A percentile compares a stretch with the other conserved stretches of the same genome.
Conservation (phyloP, 805 yeast genomes). For the Ogataea thermomethanolica region DNA sequence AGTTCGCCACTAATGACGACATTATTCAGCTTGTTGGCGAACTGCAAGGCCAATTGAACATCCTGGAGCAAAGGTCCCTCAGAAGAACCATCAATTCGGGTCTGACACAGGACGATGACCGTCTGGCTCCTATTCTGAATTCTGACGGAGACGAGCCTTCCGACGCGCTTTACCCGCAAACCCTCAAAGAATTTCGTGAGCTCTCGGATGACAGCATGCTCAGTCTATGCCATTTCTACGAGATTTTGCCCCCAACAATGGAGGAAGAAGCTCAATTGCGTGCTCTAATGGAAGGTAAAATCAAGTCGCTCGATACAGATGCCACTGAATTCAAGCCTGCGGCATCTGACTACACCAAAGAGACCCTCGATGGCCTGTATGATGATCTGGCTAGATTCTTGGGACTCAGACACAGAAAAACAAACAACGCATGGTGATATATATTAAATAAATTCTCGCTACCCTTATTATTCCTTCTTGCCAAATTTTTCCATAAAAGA, state of each 20-base stretch:
- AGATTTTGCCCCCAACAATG: conserved; percentile 61
- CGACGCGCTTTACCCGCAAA: conserved; percentile 51
- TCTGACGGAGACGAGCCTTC: conserved; percentile 74
- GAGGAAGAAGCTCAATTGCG: conserved; percentile 51
- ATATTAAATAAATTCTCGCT: neutral
- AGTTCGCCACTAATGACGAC: conserved; percentile 78
- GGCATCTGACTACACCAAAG: conserved; percentile 38
- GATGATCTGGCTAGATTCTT: conserved; percentile 66
- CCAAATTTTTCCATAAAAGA: conserved; percentile 43
- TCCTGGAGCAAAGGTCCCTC: conserved; percentile 71
- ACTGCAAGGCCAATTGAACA: conserved; percentile 80
- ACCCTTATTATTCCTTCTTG: conserved; percentile 4
- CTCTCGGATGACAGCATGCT: conserved; percentile 46
- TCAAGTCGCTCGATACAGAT: conserved; percentile 37
- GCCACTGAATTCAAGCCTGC: conserved; percentile 26
- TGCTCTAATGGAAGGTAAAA: conserved; percentile 50
- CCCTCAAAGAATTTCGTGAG: conserved; percentile 48
- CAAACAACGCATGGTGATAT: conserved; percentile 44
- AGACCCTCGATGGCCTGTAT: conserved; percentile 50
- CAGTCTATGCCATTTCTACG: conserved; percentile 67
- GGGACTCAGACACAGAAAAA: conserved; percentile 57
- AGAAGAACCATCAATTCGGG: conserved; percentile 66
- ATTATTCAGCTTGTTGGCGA: conserved; percentile 84
- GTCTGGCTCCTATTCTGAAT: conserved; percentile 68
- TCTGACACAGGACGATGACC: conserved; percentile 38